A percentile compares a stretch with the other conserved stretches of the same genome.
phyloP scores from a whole-genome alignment of 306 rosid genomes.

The Comarum palustre region DNA sequence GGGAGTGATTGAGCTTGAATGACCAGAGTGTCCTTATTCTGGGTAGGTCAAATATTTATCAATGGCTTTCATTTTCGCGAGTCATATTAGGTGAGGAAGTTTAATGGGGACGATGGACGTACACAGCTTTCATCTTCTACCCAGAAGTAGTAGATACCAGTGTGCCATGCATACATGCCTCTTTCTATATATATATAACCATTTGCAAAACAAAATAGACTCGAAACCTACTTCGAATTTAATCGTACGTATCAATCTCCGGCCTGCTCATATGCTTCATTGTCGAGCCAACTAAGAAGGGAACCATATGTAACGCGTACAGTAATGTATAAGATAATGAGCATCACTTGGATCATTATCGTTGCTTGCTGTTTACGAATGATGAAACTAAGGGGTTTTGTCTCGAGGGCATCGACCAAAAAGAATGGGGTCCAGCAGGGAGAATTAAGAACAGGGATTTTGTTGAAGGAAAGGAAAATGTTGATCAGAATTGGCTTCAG shows the following conservation, averaged over 20 bases:
- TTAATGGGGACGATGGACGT: background rate
- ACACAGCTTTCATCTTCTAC: background rate
- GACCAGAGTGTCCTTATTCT: background rate
- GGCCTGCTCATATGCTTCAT: background rate
- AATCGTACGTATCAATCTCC: background rate
- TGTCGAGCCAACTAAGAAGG: background rate
- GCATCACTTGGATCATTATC: background rate
- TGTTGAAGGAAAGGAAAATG: background rate
- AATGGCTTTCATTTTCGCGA: slow-evolving; percentile 1
- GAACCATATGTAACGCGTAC: background rate
- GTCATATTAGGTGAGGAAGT: background rate
- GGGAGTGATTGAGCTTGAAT: background rate
- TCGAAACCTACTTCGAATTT: slow-evolving; percentile 2
- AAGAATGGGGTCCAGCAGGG: slow-evolving; percentile 6
- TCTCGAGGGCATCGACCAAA: background rate
- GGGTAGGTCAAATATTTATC: background rate
- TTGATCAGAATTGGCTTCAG: background rate
- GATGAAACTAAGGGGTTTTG: background rate
- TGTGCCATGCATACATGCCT: background rate
- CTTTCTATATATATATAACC: background rate
- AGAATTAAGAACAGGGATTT: background rate
- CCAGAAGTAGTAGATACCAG: background rate
- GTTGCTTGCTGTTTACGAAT: background rate
- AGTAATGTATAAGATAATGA: background rate
- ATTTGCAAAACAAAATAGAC: background rate